phyloP scores from a whole-genome alignment of 2,329 filamentous ascomycete genomes.

The Pestalotiopsis sp. region DNA sequence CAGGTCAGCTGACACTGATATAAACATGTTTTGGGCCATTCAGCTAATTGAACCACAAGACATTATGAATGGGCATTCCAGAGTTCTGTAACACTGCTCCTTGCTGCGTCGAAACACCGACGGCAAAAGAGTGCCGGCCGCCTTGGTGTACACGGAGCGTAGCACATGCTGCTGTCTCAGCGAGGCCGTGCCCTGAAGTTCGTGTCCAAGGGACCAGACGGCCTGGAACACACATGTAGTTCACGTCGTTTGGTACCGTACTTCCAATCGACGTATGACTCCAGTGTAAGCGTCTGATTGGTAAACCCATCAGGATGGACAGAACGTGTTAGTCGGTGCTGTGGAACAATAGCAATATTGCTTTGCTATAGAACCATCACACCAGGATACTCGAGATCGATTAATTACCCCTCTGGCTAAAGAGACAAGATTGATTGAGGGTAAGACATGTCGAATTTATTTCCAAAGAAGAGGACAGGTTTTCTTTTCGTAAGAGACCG shows the following conservation, averaged over 20 bases:
- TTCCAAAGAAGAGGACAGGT: neutral
- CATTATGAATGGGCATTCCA: neutral
- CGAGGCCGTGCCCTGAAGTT: neutral
- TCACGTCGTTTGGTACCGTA: neutral
- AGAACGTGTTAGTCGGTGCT: neutral
- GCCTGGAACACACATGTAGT: neutral
- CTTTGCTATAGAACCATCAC: neutral
- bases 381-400: neutral
- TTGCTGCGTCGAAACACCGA: neutral
- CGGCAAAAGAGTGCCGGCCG: neutral
- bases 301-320: neutral
- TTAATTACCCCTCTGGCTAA: neutral
- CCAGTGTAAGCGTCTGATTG: neutral
- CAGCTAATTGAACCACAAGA: neutral
- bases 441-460: neutral
- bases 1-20: neutral
- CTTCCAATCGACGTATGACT: neutral
- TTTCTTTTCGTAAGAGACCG: neutral
- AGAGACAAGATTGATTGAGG: neutral
- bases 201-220: neutral
- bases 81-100: neutral
- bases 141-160: neutral
- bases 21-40: neutral
- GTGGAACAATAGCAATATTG: neutral
- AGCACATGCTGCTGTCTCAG: neutral